Evolutionary conservation across 2,329 filamentous ascomycete species (phyloP).

Genomic region (Fonsecaea pedrosoi): DNA sequence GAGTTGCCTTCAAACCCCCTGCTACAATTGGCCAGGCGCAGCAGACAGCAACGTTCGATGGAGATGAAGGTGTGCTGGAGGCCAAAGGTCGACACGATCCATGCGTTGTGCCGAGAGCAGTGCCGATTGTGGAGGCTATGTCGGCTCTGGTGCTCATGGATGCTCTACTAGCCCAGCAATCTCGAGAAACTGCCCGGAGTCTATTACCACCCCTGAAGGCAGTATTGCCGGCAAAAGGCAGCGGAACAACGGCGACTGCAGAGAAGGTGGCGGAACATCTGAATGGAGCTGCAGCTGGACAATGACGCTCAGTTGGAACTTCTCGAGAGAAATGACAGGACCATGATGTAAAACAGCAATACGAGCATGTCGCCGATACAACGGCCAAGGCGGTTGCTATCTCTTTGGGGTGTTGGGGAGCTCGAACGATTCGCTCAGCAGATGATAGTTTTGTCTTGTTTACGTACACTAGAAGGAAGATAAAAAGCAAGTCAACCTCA

Average conservation of each 20-base stretch:
- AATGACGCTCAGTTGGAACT: neutral
- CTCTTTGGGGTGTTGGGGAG: neutral
- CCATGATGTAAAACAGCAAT: constrained; percentile 11
- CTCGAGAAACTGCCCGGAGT: constrained; percentile 56
- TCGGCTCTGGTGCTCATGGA: constrained; percentile 86
- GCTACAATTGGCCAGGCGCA: constrained; percentile 93
- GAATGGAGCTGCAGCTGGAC: constrained; percentile 20
- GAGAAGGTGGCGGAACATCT: constrained; percentile 30
- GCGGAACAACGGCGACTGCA: constrained; percentile 33
- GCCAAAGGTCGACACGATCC: constrained; percentile 96
- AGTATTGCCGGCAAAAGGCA: constrained; percentile 33
- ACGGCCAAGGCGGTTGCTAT: neutral
- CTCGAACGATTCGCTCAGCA: neutral
- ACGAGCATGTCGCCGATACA: neutral
- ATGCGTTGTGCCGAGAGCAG: constrained; percentile 85
- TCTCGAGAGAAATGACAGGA: neutral
- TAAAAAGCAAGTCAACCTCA: neutral
- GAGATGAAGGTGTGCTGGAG: constrained; percentile 76
- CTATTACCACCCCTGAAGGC: constrained; percentile 34
- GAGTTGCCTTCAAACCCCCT: constrained; percentile 91
- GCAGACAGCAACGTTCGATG: constrained; percentile 79
- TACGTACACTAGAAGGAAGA: too few species aligned
- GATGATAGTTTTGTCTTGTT: neutral
- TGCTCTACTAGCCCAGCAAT: constrained; percentile 81
- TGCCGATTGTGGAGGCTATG: constrained; percentile 80